Conservation (phyloP, 345 rosid genomes). For the Eucalyptus pauciflora region DNA sequence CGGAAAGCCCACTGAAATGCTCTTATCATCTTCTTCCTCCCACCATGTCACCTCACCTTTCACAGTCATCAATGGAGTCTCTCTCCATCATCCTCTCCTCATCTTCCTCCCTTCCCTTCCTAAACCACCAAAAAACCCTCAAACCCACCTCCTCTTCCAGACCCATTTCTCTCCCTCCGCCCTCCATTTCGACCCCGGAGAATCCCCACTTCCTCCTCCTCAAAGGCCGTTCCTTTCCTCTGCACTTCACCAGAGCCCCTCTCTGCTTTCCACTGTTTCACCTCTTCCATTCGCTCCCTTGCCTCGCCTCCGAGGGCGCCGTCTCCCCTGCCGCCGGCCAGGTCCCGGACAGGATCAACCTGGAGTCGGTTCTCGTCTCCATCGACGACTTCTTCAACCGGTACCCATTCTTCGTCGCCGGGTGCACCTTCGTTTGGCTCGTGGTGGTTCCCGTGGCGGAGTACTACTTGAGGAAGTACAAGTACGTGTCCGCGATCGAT, state of each 20-base stretch:
- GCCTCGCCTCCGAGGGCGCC: constrained; percentile 41
- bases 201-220: not conserved
- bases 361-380: constrained; percentile 52
- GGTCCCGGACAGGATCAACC: constrained; percentile 39
- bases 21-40: not conserved
- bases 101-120: constrained; percentile 20
- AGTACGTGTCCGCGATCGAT: constrained; percentile 42
- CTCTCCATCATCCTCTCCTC: constrained; percentile 8
- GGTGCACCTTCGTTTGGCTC: constrained; percentile 73
- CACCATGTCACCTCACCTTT: not conserved
- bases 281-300: constrained; percentile 29
- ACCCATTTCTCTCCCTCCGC: not conserved
- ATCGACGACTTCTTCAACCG: constrained; percentile 63
- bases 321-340: constrained; percentile 7
- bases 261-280: constrained; percentile 23
- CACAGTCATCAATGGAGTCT: constrained; percentile 21
- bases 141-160: constrained; percentile 2
- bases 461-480: constrained; percentile 60
- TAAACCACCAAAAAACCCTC: constrained; percentile 12
- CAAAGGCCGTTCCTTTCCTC: not conserved
- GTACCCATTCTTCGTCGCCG: constrained; percentile 85
- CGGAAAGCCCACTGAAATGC: not conserved
- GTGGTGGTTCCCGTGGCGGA: constrained; percentile 49
- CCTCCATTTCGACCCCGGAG: not conserved
- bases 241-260: not conserved